Base-by-base conservation (phyloP, 2,329 filamentous ascomycete genomes). In the Calonectria leucothoes region DNA sequence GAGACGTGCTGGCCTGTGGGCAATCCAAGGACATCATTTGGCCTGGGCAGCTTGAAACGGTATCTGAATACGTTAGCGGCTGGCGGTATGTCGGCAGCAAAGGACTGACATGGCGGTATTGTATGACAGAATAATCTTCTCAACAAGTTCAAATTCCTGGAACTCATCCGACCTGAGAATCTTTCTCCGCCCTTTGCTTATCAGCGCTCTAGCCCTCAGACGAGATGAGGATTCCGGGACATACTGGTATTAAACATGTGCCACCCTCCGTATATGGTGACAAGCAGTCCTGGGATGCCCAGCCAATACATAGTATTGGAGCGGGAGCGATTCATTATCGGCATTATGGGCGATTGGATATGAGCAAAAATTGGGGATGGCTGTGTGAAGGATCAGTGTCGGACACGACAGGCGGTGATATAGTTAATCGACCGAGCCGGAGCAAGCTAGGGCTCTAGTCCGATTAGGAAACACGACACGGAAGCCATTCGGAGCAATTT, bases 1-100 rank as follows among this genome's bases (percentile, higher is more conserved):
- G 96, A 98, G 87, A 98, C 98, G 89, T 98, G 96, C 88, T 98
- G 96, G 83, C 96, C 96, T 86, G 98, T 98, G 77, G 96, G 96
- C 45, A 98, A 93, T 82, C 96, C 96, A 80, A 98, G 94, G 84
- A 98, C 94, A 78, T 94, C 91, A 79, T 88, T 93, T 29, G 92
- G 87, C 57, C 89, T 89, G 66, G 95, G 96, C 35, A 98, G 94
- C 74, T 90, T 89, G 88, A 98, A 98, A 82, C 96, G 95, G 89
- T 98, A 98, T 87, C 93, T 94, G 74, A 10, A 27, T n/a, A 23
- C 20, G 25, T 27, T 52, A 27, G 42, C 42, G n/a, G 42, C n/a
- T 23, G 42, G 42, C 6, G n/a, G 33, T 39, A 6, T 2, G 1
- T 25, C 6, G 7, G 52, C 6, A 27, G 33, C 6, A 27, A 4